Conservation (phyloP, 108 stramenopile genomes). For the Nannochloropsis granulata region DNA sequence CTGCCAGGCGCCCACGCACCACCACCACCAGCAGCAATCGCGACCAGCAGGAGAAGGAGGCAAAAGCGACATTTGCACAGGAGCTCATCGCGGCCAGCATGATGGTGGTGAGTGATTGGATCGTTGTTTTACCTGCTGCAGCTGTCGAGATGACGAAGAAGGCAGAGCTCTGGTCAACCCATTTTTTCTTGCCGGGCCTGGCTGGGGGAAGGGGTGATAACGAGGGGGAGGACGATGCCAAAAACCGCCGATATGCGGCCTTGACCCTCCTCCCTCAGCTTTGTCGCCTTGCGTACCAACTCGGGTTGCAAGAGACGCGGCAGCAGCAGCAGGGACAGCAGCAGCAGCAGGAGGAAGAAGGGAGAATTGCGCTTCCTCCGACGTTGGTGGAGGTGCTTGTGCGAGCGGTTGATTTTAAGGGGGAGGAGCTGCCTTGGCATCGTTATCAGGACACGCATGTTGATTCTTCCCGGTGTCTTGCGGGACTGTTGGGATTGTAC, state of each 20-base stretch:
- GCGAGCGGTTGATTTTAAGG: not conserved
- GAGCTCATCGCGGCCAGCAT: not conserved
- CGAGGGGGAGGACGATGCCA: not conserved
- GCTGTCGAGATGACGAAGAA: not conserved
- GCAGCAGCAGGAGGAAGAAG: not conserved
- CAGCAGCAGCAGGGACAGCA: not conserved
- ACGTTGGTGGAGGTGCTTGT: not conserved
- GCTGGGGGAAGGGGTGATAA: not conserved
- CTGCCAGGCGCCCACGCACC: not conserved
- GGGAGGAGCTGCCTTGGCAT: not conserved
- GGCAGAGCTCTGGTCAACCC: not conserved
- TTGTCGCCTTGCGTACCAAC: conserved; percentile 10
- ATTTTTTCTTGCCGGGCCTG: not conserved
- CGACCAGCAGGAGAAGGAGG: not conserved
- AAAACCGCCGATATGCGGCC: not conserved
- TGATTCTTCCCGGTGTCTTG: not conserved
- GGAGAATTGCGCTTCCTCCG: not conserved
- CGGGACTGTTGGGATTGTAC: not conserved
- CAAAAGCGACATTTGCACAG: not conserved
- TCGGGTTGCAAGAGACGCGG: not conserved
- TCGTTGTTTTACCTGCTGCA: not conserved
- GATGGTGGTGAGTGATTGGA: not conserved
- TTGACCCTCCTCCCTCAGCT: conserved; percentile 3
- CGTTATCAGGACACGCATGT: not conserved
- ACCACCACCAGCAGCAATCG: not conserved